These are phyloP conservation scores for Sophora flavescens DNA, from an alignment of 306 rosid genomes.

Conservation along the genomic window DNA sequence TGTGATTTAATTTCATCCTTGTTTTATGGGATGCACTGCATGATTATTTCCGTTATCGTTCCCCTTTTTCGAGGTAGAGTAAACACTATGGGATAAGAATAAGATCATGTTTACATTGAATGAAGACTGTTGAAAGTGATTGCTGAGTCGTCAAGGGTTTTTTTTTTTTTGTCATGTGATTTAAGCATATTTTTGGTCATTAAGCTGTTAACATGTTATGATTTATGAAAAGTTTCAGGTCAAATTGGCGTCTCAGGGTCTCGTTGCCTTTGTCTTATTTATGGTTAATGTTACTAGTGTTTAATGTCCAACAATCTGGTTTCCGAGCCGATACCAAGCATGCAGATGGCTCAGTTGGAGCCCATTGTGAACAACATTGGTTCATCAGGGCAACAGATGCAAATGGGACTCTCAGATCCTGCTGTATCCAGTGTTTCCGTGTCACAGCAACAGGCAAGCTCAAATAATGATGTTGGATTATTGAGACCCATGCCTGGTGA, in stretches of 20 bases:
- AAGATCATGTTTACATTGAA: background rate
- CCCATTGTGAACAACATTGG: constrained; percentile 60
- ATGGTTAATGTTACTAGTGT: constrained; percentile 38
- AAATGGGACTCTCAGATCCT: constrained; percentile 59
- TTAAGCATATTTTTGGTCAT: constrained; percentile 8
- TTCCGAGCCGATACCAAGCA: constrained; percentile 61
- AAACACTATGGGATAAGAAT: background rate
- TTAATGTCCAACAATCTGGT: constrained; percentile 71
- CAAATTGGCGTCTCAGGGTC: constrained; percentile 15
- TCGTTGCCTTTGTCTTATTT: background rate
- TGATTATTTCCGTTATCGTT: background rate
- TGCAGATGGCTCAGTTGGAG: constrained; percentile 72
- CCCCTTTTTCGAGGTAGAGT: background rate
- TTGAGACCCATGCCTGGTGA: constrained; percentile 51
- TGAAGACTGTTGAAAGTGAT: constrained; percentile 16
- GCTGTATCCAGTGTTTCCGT: constrained; percentile 57
- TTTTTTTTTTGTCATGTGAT: background rate
- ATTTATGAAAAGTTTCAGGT: constrained; percentile 43
- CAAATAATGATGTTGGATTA: constrained; percentile 53
- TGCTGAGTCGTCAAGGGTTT: background rate
- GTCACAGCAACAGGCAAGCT: constrained; percentile 51
- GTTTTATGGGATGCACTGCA: constrained; percentile 3
- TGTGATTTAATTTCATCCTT: constrained; percentile 22
- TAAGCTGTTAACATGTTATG: constrained; percentile 23
- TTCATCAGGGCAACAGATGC: constrained; percentile 62